Evolutionary conservation across 768 basidiomycete species (phyloP), one percentile per base, ranked within the genome.

Genomic region (Psilocybe azurescens): DNA sequence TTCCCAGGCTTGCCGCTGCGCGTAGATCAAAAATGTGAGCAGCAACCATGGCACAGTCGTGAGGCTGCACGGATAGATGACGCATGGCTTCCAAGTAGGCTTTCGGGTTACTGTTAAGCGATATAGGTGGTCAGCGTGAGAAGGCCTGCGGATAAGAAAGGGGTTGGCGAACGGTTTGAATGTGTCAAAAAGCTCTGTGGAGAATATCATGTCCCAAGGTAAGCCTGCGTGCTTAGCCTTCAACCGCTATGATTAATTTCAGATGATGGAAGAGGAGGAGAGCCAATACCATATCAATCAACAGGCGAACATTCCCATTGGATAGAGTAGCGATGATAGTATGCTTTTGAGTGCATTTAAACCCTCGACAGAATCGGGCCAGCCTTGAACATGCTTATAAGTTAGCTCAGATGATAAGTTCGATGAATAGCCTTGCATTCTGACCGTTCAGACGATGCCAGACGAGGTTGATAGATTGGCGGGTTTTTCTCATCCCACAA

Each of bases 151-250:
- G 36, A 5, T 4, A 3, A 33, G 36, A 49, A 32, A 32, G 3
- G n/a, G 14, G 41, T 10, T 50, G 33, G 41, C 62, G 47, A 14
- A 89, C 89, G 89, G 87, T 68, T 91, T 90, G 77, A 83, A 90
- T 0, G 83, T 81, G 8, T 78, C 76, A 53, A 89, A 86, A 16
- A 90, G 73, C 58, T 88, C 86, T 1, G 82, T 75, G 0, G 88
- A 88, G 58, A 91, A 80, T 20, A 90, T 73, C 1, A 78, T 77
- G 59, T 90, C 88, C 88, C 86, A 89, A 0, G 88, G 88, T 3
- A 90, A 73, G 16, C 81, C 75, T 2, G 86, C 83, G 58, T 83
- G 73, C 72, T 86, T 89, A 1, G 89, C 87, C 88, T 89, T 50
- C 14, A 14, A 56, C 32, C 5, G 14, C 9, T 9, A 2, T 24